Evolutionary conservation across 805 yeast species (phyloP).

Genomic region (Starmerella ratchasimensis): DNA sequence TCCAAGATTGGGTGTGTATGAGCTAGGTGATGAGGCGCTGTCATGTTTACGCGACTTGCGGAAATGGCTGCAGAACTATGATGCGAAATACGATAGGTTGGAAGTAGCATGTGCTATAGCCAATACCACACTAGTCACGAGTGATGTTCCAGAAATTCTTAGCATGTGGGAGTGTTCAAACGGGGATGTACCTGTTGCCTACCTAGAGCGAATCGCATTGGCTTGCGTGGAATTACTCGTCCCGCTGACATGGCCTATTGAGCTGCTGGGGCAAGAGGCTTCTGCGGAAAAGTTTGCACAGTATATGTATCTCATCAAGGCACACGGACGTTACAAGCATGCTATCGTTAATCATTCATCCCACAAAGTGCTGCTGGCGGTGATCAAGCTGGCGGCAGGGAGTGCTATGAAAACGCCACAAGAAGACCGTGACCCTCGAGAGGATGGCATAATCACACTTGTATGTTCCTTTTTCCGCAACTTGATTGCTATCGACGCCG

Average conservation of each 20-base stretch:
- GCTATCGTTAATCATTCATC: conserved; percentile 42
- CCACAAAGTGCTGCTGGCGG: conserved; percentile 55
- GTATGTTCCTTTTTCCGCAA: conserved; percentile 67
- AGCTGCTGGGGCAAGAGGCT: conserved; percentile 39
- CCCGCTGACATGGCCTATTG: conserved; percentile 74
- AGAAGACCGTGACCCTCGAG: conserved; percentile 50
- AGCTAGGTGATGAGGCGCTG: conserved; percentile 73
- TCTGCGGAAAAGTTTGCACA: conserved; percentile 43
- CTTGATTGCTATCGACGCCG: conserved; percentile 62
- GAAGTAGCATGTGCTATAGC: conserved; percentile 83
- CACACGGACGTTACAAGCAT: conserved; percentile 61
- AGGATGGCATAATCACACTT: conserved; percentile 56
- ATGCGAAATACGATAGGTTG: conserved; percentile 53
- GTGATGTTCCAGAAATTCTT: conserved; percentile 63
- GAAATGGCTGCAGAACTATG: conserved; percentile 75
- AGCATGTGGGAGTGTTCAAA: conserved; percentile 50
- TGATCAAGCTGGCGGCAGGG: conserved; percentile 42
- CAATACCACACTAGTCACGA: conserved; percentile 56
- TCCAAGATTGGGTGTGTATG: conserved; percentile 45
- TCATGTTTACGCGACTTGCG: conserved; percentile 80
- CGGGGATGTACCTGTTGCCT: conserved; percentile 20
- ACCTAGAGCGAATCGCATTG: conserved; percentile 49
- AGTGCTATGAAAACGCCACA: conserved; percentile 33
- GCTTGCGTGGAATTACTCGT: conserved; percentile 69
- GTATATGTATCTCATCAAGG: conserved; percentile 47